Evolutionary conservation across 257 asterid genomes (phyloP).

Genomic region (Solanum neorickii): DNA sequence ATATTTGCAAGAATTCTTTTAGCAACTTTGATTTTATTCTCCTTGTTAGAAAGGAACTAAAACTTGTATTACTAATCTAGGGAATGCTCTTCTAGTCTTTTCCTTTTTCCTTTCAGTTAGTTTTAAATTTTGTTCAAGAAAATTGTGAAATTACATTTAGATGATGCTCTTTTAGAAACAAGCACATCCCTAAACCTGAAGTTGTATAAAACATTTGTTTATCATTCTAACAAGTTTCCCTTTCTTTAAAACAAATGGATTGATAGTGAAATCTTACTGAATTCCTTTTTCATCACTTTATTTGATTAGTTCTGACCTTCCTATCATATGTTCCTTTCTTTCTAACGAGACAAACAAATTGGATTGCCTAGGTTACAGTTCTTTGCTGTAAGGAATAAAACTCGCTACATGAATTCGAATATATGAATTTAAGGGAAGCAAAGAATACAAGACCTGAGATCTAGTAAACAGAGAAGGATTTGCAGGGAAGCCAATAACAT

Average conservation of each 20-base stretch:
- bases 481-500: constrained; percentile 65
- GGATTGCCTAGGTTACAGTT: not conserved
- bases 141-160: not conserved
- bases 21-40: not conserved
- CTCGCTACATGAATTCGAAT: not conserved
- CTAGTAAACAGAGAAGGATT: constrained; percentile 32
- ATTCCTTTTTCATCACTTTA: not conserved
- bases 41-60: not conserved
- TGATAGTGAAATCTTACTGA: not conserved
- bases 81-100: not conserved
- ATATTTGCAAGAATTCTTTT: not conserved
- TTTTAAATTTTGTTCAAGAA: not conserved
- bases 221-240: not conserved
- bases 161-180: not conserved
- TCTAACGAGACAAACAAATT: not conserved
- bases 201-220: not conserved
- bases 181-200: not conserved
- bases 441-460: constrained; percentile 51
- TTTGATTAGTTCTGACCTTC: not conserved
- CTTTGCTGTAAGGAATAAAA: not conserved
- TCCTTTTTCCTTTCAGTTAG: not conserved
- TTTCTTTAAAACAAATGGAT: not conserved
- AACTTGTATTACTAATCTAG: not conserved
- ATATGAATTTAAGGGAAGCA: not conserved
- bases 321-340: not conserved